phyloP scores from a whole-genome alignment of 345 rosid genomes.

The Orychophragmus violaceus region DNA sequence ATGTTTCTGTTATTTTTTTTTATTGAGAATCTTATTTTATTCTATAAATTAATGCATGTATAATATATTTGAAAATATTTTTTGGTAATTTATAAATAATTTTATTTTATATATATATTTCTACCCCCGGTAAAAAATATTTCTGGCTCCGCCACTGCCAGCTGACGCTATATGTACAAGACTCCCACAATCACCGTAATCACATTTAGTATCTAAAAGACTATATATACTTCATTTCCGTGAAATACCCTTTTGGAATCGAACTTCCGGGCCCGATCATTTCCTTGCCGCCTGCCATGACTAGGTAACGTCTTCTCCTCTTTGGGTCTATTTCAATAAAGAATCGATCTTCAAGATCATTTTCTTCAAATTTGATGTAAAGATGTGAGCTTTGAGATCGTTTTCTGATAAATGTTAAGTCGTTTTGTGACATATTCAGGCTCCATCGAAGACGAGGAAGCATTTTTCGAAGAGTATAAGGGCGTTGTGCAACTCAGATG shows the following conservation, averaged over 20 bases:
- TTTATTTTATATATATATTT: no score
- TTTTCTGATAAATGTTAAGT: no score
- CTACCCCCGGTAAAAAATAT: no score
- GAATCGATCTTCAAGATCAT: neutral
- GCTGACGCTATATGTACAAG: conserved; percentile 54
- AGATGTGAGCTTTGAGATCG: neutral
- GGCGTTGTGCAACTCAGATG: conserved; percentile 82
- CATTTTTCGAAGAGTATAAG: conserved; percentile 68
- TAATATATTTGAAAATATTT: no score
- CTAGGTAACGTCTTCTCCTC: conserved; percentile 85
- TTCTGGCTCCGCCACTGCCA: no score
- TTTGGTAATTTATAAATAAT: no score
- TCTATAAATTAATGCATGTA: no score
- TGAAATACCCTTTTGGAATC: conserved; percentile 78
- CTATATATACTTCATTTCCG: conserved; percentile 50
- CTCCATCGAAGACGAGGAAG: conserved; percentile 57
- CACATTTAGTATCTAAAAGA: conserved; percentile 52
- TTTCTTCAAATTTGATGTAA: neutral
- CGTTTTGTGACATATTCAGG: conserved; percentile 45
- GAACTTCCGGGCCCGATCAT: conserved; percentile 90
- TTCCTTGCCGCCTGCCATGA: conserved; percentile 96
- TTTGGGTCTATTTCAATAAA: no score
- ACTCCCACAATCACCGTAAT: conserved; percentile 65
- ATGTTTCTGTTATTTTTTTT: no score
- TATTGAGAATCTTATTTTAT: no score